Percentiles rank a stretch among this genome's conserved stretches.
Conservation (phyloP, 331 rosid genomes). For the Phaseolus coccineus region DNA sequence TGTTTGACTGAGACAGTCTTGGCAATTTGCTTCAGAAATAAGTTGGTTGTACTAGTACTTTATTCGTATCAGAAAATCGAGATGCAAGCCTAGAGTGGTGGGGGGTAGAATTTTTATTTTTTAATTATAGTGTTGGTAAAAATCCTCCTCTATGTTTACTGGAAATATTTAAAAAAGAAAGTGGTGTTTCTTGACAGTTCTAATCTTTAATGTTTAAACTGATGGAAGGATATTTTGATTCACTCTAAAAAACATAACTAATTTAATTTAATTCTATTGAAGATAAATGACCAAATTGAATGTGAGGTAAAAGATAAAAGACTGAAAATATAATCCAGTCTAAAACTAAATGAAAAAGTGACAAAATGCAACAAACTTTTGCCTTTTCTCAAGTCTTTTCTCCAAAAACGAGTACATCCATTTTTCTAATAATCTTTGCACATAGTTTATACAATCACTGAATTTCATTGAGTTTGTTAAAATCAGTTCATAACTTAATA, state of each 20-base stretch:
- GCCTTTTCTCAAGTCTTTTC: not conserved
- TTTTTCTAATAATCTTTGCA: not conserved
- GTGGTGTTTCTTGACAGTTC: no score
- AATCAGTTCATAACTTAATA: not conserved
- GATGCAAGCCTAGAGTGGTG: not conserved
- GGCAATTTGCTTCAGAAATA: not conserved
- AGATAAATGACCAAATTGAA: no score
- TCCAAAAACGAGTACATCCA: not conserved
- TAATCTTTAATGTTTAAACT: no score
- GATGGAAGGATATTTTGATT: no score
- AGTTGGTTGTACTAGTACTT: not conserved
- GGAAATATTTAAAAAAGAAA: no score
- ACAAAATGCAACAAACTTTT: not conserved
- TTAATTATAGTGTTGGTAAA: no score
- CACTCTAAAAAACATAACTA: no score
- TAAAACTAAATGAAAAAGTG: not conserved
- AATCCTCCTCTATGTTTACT: no score
- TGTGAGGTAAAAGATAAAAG: no score
- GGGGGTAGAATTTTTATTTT: no score
- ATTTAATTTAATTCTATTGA: no score
- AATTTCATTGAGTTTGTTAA: constrained; percentile 9
- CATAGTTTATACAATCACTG: not conserved
- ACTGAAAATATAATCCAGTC: no score
- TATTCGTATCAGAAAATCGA: constrained; percentile 5
- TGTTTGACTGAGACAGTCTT: not conserved